Evolutionary conservation across 2,329 filamentous ascomycete species (phyloP), one percentile per base, ranked within the genome.

Genomic region (Pseudogymnoascus sp.): DNA sequence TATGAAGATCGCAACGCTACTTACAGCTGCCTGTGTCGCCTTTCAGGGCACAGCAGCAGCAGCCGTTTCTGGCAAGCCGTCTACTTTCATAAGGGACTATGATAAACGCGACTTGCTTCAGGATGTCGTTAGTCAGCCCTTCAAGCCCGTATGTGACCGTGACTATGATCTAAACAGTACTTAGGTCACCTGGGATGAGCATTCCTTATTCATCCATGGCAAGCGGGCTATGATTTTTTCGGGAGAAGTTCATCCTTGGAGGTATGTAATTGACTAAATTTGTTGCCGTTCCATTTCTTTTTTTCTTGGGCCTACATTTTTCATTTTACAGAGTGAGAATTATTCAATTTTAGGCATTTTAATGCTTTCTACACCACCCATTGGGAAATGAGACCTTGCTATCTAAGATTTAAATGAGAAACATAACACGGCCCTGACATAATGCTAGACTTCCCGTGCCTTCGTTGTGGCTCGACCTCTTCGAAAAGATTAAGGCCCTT

Each of bases 401-500:
- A 16, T 19, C n/a, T 12, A 31, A 31, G 8, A 33, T 56, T 19
- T 19, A 33, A 33, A 56, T 33, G 50, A 56, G 24, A 56, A 33
- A 56, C 24, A 56, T 6, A 22, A 35, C 46, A 35, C n/a, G 19
- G 24, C 37, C 12, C 26, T 28, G 22, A 56, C 50, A 33, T 33
- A 56, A 56, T 19, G 50, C 62, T 43, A 65, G 83, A 69, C 75
- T 87, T 2, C 85, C 85, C 0, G 84, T 88, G 1, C 80, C 84
- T 2, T 77, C 78, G 22, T 75, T 89, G 2, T 87, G 87, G 78
- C 78, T 89, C 7, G 90, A 93, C 67, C 72, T 93, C 1, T 87
- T 95, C 67, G 87, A 95, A 70, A 95, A 96, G 75, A 86, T 93
- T 72, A 92, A 89, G 74, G 88, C 89, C 0, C 76, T 91, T 3